A percentile compares a stretch with the other conserved stretches of the same genome.
Conservation (phyloP, 2,329 filamentous ascomycete species). For the Chaetomium olivaceum region DNA sequence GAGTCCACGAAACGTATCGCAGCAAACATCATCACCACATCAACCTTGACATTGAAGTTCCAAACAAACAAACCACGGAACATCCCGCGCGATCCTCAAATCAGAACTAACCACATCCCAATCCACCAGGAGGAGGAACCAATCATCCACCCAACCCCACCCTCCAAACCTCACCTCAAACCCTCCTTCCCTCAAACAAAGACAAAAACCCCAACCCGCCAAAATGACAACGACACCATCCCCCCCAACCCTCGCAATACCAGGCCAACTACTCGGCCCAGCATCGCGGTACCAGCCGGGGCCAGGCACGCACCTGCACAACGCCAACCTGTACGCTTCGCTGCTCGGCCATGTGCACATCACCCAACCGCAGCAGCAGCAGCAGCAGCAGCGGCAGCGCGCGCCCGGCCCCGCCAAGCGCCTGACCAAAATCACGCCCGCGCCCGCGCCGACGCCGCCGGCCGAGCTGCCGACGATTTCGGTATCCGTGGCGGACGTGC, state of each 20-base stretch:
- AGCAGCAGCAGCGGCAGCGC: slow-evolving; percentile 43
- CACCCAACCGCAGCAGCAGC: slow-evolving; percentile 31
- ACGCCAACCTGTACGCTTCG: slow-evolving; percentile 75
- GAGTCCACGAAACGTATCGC: neutral
- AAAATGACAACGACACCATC: slow-evolving; percentile 31
- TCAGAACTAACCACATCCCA: neutral
- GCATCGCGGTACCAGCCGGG: slow-evolving; percentile 68
- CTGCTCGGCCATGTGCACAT: slow-evolving; percentile 72
- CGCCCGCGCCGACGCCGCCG: slow-evolving; percentile 41
- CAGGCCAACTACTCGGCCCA: slow-evolving; percentile 77
- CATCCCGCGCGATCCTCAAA: neutral
- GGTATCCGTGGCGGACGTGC: slow-evolving; percentile 45
- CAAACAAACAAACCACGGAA: slow-evolving; percentile 14
- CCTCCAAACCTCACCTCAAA: neutral
- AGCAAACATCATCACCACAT: neutral
- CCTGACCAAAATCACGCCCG: slow-evolving; percentile 56
- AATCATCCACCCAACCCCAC: neutral
- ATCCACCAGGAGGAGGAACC: neutral
- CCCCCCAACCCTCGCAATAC: slow-evolving; percentile 65
- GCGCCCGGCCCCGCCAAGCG: slow-evolving; percentile 57
- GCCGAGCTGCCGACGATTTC: slow-evolving; percentile 56
- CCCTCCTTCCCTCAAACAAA: neutral
- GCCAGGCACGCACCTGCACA: slow-evolving; percentile 79
- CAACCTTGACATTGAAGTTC: neutral
- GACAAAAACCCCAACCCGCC: neutral